Conservation (phyloP, 2,329 filamentous ascomycete species). For the Xylaria sp. region DNA sequence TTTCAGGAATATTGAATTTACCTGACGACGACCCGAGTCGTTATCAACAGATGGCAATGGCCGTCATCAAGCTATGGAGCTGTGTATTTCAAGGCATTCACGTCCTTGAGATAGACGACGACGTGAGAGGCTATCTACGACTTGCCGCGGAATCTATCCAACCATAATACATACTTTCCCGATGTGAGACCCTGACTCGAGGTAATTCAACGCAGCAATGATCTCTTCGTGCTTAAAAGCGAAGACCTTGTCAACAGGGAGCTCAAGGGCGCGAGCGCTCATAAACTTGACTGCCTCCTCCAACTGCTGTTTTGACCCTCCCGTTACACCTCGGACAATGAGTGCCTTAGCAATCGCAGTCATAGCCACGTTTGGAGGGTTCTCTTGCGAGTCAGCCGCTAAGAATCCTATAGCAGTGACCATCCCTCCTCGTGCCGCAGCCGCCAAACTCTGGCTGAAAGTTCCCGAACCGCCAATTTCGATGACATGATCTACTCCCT, state of each 20-base stretch:
- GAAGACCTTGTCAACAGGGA: constrained; percentile 53
- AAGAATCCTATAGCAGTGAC: constrained; percentile 59
- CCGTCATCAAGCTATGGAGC: constrained; percentile 47
- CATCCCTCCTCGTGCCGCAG: constrained; percentile 57
- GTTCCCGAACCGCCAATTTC: constrained; percentile 56
- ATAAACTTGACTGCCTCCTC: constrained; percentile 51
- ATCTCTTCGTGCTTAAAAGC: constrained; percentile 48
- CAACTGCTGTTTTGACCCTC: constrained; percentile 51
- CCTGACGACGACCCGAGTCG: constrained; percentile 36
- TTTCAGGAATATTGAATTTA: constrained; percentile 34
- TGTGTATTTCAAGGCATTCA: constrained; percentile 48
- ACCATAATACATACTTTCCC: constrained; percentile 52
- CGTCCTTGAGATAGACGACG: constrained; percentile 46
- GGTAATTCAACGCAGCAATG: constrained; percentile 34
- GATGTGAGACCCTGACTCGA: constrained; percentile 47
- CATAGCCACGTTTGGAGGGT: constrained; percentile 50
- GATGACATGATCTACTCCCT: constrained; percentile 56
- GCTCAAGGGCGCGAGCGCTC: constrained; percentile 39
- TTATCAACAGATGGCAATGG: constrained; percentile 40
- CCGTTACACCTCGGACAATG: constrained; percentile 51
- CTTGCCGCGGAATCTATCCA: constrained; percentile 37
- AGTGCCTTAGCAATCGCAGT: constrained; percentile 47
- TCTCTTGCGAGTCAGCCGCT: constrained; percentile 36
- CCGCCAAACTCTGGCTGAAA: constrained; percentile 57
- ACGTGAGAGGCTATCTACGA: constrained; percentile 39